These are phyloP conservation scores for Colletotrichum euphorbiae DNA, from an alignment of 2,329 filamentous ascomycete genomes.

Conservation along the genomic window DNA sequence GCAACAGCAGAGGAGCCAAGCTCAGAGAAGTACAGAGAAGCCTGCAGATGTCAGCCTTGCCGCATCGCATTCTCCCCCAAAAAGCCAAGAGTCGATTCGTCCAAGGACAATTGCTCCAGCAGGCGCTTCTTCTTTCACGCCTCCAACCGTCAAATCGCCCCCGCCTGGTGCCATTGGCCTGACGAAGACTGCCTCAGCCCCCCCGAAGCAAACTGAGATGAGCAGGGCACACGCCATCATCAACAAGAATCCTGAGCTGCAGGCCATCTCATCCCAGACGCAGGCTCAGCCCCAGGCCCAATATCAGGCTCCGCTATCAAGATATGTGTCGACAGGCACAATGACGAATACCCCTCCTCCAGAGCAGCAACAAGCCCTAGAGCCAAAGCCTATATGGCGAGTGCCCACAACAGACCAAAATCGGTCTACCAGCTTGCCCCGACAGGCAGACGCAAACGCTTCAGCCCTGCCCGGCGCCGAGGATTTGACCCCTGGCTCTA, in stretches of 20 bases:
- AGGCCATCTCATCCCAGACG: slow-evolving; percentile 61
- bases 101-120: slow-evolving; percentile 42
- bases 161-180: slow-evolving; percentile 44
- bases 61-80: slow-evolving; percentile 20
- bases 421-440: slow-evolving; percentile 46
- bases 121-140: slow-evolving; percentile 46
- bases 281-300: slow-evolving; percentile 42
- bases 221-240: slow-evolving; percentile 74
- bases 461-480: slow-evolving; percentile 11
- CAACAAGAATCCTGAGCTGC: slow-evolving; percentile 70
- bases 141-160: slow-evolving; percentile 40
- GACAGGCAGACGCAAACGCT: slow-evolving; percentile 42
- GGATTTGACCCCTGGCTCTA: slow-evolving; percentile 41
- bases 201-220: slow-evolving; percentile 59
- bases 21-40: slow-evolving; percentile 77
- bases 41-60: slow-evolving; percentile 88
- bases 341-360: slow-evolving; percentile 76
- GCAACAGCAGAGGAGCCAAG: slow-evolving; percentile 66
- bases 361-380: slow-evolving; percentile 61
- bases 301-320: slow-evolving; percentile 43
- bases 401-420: slow-evolving; percentile 43
- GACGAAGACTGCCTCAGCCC: slow-evolving; percentile 51
- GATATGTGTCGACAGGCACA: slow-evolving; percentile 74
- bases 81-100: slow-evolving; percentile 24
- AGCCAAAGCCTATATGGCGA: slow-evolving; percentile 35